Base-by-base conservation (phyloP, 2,329 filamentous ascomycete species). In the Claviceps sp. region DNA sequence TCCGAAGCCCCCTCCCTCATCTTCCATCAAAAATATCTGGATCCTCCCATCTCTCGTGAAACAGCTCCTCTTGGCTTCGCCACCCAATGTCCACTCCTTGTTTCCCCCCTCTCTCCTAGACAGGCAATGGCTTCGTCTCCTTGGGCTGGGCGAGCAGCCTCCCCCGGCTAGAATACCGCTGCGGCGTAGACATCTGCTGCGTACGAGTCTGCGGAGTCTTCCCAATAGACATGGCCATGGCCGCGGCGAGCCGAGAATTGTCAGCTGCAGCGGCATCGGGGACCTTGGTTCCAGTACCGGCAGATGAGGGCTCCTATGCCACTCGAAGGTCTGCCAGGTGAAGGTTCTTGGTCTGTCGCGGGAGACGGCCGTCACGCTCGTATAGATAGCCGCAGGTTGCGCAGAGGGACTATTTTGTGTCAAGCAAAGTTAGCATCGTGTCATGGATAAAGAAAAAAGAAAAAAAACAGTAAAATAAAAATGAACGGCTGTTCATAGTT, bases 331-430 rank as follows among this genome's bases (percentile, higher is more conserved):
- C 55, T 41, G 64, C 57, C 50, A 66, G 53, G 58, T 71, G 65
- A 48, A 71, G 59, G 55, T 71, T 70, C 62, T 67, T 68, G 44
- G 63, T 71, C 55, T 70, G 69, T 24, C 69, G 66, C 8, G 91
- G 90, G 0, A 95, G 75, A 57, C 84, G 83, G 68, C 87, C 85
- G 67, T 94, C 87, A 51, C 88, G 84, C 69, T 96, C 91, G 65
- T 86, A 96, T 20, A 91, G 71, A 59, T 90, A 84, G 52, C 89
- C 91, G 65, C 91, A 97, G 65, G 95, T 96, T 68, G 90, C 86
- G 72, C 91, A 97, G 4, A 97, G 79, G 34, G 87, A 85, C 86
- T 90, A 58, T 34, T 54, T 24, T n/a, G 7, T 5, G 14, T 16
- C 30, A 4, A 34, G 11, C 9, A 11, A 34, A 11, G 30, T 34